Base-by-base conservation (phyloP, 208 protist genomes). In the Wallacemonas sp. region DNA sequence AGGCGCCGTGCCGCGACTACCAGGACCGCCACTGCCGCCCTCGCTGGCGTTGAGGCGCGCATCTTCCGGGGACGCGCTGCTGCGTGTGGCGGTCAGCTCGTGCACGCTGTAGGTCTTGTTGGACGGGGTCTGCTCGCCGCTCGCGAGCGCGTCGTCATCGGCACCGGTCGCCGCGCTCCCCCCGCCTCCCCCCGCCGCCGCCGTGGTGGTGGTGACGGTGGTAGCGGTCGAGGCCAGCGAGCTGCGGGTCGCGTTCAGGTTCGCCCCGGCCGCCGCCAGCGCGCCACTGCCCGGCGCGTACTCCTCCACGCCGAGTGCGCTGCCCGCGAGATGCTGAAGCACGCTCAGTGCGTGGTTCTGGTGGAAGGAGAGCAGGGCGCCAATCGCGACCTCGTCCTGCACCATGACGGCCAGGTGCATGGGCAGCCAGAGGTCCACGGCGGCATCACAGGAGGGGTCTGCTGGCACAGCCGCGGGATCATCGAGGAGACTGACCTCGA, bases 401-500 rank as follows among this genome's bases (percentile, higher is more conserved):
- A 82, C 67, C 50, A 88, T 69, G 36, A 91, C 73, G 14, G 86
- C 81, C 22, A 94, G 69, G 64, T 88, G 70, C 55, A 89, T 67
- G 44, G 86, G 81, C 42, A 70, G 57, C 89, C 89, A 94, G 16
- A 87, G 68, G 48, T 94, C 89, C 16, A 79, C 57, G 2, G 61
- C 70, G 29, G 65, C 77, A 52, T 84, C 71, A 45, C 63, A 57
- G 20, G 77, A 61, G 2, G 46, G 42, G 42, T 75, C 70, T 5
- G 71, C 41, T n/a, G 82, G 81, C 18, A 82, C 44, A 8, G 71
- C 76, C 8, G 69, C 36, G 12, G 72, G 71, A 59, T 89, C 82
- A 12, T 86, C 88, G 16, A 89, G 63, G 7, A 86, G 57, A 57
- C 77, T 88, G 8, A 94, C 70, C 61, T 91, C 76, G 14, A 94